Evolutionary conservation across 208 protist genomes (phyloP).

Genomic region (Wallacemonas sp.): DNA sequence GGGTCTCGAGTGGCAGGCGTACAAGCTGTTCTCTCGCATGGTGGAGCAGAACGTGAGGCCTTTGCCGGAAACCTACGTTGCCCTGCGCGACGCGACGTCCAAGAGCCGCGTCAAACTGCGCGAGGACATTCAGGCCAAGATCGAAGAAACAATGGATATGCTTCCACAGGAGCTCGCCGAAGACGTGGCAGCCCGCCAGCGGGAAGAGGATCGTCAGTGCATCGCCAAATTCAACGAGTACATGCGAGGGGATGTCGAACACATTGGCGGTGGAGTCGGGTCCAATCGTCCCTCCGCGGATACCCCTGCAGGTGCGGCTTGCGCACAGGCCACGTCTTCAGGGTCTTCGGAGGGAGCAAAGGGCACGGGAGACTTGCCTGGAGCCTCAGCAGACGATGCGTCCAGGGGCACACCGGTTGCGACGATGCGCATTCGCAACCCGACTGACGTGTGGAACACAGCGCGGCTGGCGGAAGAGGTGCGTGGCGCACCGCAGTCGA

Average conservation of each 20-base stretch:
- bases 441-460: slow-evolving; percentile 77
- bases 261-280: not conserved
- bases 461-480: slow-evolving; percentile 62
- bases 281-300: too few species aligned
- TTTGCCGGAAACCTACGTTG: slow-evolving; percentile 91
- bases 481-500: slow-evolving; percentile 23
- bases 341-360: not conserved
- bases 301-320: too few species aligned
- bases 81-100: slow-evolving; percentile 77
- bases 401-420: slow-evolving; percentile 23
- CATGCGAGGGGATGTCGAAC: slow-evolving; percentile 52
- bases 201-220: slow-evolving; percentile 70
- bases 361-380: not conserved
- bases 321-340: too few species aligned
- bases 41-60: slow-evolving; percentile 81
- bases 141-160: slow-evolving; percentile 66
- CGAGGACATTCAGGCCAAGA: slow-evolving; percentile 84
- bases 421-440: slow-evolving; percentile 85
- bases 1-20: slow-evolving; percentile 91
- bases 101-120: slow-evolving; percentile 51
- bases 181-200: slow-evolving; percentile 50
- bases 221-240: slow-evolving; percentile 86
- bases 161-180: slow-evolving; percentile 81
- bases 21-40: slow-evolving; percentile 94
- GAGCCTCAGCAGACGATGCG: not conserved